These are phyloP conservation scores for Lipomyces chichibuensis DNA, from an alignment of 805 yeast genomes.

Conservation along the genomic window DNA sequence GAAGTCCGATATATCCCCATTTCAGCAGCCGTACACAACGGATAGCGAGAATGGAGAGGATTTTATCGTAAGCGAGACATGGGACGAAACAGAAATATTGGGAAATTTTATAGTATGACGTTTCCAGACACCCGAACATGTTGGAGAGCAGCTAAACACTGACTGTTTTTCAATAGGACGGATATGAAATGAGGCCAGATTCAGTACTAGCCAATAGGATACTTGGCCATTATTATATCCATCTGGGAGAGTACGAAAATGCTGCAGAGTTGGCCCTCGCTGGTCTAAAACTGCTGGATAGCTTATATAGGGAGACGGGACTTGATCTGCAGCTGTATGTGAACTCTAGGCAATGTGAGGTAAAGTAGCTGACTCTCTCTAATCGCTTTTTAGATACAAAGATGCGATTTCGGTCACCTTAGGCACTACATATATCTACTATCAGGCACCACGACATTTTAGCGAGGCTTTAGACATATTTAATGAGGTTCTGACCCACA, in stretches of 20 bases:
- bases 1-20: conserved; percentile 70
- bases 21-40: conserved; percentile 40
- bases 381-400: not conserved
- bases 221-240: conserved; percentile 60
- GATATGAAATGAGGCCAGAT: conserved; percentile 47
- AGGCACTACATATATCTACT: conserved; percentile 77
- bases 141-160: not conserved
- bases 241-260: conserved; percentile 62
- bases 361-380: not conserved
- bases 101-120: conserved; percentile 14
- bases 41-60: conserved; percentile 39
- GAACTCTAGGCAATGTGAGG: not conserved
- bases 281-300: conserved; percentile 54
- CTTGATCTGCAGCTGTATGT: conserved; percentile 3
- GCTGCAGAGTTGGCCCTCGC: conserved; percentile 63
- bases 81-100: conserved; percentile 22
- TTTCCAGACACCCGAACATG: not conserved
- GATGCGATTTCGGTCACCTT: conserved; percentile 44
- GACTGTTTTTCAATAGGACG: conserved; percentile 44
- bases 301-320: conserved; percentile 9
- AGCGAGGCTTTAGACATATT: conserved; percentile 72
- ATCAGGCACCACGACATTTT: conserved; percentile 89
- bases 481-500: conserved; percentile 57
- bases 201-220: conserved; percentile 69
- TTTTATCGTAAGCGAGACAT: conserved; percentile 11